These are phyloP conservation scores for Aspergillus intermedius DNA, from an alignment of 2,329 filamentous ascomycete species.

Conservation along the genomic window DNA sequence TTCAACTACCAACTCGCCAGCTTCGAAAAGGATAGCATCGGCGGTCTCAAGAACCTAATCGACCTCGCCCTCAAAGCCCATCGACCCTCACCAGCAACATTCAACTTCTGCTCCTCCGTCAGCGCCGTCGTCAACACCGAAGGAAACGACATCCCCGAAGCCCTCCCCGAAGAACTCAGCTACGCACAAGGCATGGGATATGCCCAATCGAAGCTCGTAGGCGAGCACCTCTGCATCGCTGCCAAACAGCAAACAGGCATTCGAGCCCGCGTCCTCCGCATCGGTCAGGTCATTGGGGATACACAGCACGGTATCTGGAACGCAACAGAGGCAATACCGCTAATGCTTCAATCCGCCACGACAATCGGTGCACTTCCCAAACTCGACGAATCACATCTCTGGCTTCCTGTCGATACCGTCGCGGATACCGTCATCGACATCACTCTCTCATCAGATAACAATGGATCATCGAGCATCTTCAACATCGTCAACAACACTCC, in stretches of 20 bases:
- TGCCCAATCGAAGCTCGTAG: conserved; percentile 32
- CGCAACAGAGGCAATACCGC: conserved; percentile 39
- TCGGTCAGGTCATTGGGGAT: conserved; percentile 32
- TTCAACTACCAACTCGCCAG: conserved; percentile 52
- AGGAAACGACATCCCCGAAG: conserved; percentile 26
- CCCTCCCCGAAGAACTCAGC: conserved; percentile 22
- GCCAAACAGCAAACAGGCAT: conserved; percentile 12
- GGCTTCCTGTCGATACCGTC: conserved; percentile 41
- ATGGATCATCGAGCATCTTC: conserved; percentile 31
- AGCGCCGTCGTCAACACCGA: conserved; percentile 35
- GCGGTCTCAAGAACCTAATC: conserved; percentile 41
- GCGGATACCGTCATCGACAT: conserved; percentile 31
- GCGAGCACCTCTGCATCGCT: conserved; percentile 25
- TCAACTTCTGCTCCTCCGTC: conserved; percentile 48
- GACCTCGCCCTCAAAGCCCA: conserved; percentile 30
- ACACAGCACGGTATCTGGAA: conserved; percentile 17
- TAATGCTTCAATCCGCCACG: conserved; percentile 44
- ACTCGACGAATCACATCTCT: conserved; percentile 39
- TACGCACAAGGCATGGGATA: conserved; percentile 40
- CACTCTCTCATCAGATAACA: conserved; percentile 12
- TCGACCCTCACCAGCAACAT: conserved; percentile 28
- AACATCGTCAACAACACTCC: conserved; percentile 48
- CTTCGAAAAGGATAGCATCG: conserved; percentile 51
- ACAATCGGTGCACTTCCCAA: conserved; percentile 42
- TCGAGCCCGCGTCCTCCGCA: conserved; percentile 23